phyloP scores from a whole-genome alignment of 139 green algal species.

The Astrephomene gubernaculifera region DNA sequence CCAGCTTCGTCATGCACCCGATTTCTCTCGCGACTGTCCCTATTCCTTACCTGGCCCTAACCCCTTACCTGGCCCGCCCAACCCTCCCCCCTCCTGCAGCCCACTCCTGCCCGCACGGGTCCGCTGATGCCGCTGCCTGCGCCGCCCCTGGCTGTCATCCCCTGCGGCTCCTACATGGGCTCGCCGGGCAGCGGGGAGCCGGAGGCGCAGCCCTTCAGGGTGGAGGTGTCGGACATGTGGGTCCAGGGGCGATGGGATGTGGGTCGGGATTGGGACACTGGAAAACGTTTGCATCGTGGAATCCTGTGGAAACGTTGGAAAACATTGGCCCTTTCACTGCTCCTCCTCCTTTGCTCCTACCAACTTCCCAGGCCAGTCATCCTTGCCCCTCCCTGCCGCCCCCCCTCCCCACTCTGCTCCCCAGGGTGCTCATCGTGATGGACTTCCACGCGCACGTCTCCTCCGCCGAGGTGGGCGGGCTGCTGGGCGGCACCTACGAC shows the following conservation, averaged over 20 bases:
- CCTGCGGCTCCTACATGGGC: slow-evolving; percentile 67
- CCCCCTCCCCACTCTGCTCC: no score
- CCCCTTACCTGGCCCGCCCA: neutral
- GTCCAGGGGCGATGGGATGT: no score
- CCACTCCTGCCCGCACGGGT: neutral
- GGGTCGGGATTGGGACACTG: no score
- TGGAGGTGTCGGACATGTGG: slow-evolving; percentile 36
- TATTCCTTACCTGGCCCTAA: neutral
- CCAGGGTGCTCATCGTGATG: slow-evolving; percentile 76
- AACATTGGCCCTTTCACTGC: no score
- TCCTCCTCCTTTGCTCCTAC: no score
- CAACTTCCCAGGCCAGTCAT: no score
- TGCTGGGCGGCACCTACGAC: slow-evolving; percentile 76
- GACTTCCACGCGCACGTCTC: slow-evolving; percentile 85
- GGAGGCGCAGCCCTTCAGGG: slow-evolving; percentile 34
- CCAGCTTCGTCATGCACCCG: neutral
- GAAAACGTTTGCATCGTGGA: no score
- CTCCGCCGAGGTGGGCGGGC: slow-evolving; percentile 75
- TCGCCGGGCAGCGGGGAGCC: slow-evolving; percentile 19
- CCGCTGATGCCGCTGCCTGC: neutral
- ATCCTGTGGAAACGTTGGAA: no score
- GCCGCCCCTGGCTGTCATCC: slow-evolving; percentile 46
- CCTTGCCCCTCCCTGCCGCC: no score
- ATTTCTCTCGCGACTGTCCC: no score
- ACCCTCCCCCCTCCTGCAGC: neutral